phyloP scores from a whole-genome alignment of 2,329 filamentous ascomycete genomes.

The Coleophoma crateriformis region DNA sequence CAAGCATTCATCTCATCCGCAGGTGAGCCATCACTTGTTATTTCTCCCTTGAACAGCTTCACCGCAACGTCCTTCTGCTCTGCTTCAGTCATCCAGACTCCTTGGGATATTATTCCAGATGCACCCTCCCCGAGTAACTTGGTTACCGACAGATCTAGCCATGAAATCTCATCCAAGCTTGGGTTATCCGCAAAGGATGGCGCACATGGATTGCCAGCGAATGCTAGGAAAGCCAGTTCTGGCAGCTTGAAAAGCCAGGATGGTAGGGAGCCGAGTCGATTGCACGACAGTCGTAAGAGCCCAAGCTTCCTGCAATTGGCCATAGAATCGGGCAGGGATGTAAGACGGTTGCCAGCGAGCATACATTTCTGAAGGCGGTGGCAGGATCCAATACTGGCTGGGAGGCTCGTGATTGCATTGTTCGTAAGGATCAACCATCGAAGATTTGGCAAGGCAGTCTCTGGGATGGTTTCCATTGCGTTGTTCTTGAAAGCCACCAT shows the following conservation, averaged over 20 bases:
- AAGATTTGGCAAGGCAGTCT: conserved; percentile 35
- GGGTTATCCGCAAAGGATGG: conserved; percentile 17
- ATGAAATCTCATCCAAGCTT: conserved; percentile 32
- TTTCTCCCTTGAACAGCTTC: conserved; percentile 41
- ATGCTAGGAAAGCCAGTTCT: conserved; percentile 39
- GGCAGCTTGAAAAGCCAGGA: conserved; percentile 38
- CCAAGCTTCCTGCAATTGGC: conserved; percentile 36
- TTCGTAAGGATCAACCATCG: conserved; percentile 44
- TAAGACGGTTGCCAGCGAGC: conserved; percentile 40
- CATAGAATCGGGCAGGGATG: conserved; percentile 35
- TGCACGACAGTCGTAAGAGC: conserved; percentile 38
- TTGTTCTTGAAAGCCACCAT: conserved; percentile 44
- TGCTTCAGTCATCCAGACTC: conserved; percentile 26
- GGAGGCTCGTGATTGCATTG: conserved; percentile 34
- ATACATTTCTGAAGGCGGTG: conserved; percentile 40
- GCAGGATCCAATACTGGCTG: conserved; percentile 36
- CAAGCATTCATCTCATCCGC: conserved; percentile 43
- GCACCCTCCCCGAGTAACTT: conserved; percentile 38
- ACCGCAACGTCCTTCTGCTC: conserved; percentile 35
- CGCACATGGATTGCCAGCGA: conserved; percentile 41
- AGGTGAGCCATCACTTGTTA: conserved; percentile 41
- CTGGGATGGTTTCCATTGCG: conserved; percentile 35
- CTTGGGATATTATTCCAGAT: conserved; percentile 40
- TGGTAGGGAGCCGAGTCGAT: conserved; percentile 33
- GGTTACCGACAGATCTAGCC: conserved; percentile 34